These are phyloP conservation scores for Solanum hybrid DNA, from an alignment of 305 asterid species.

Conservation along the genomic window DNA sequence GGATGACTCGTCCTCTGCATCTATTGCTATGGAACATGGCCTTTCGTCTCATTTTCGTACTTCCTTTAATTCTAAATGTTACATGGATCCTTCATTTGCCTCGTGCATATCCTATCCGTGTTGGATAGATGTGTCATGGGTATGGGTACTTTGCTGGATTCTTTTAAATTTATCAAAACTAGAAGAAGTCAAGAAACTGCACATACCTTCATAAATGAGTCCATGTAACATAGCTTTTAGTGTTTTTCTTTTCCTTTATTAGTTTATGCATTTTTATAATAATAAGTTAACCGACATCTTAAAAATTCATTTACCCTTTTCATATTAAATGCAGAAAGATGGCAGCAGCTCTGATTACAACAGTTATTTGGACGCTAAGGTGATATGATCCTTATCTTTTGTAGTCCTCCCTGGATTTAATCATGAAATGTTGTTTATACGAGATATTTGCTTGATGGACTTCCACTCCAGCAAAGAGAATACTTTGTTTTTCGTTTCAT, in stretches of 20 bases:
- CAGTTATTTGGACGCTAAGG: conserved; percentile 90
- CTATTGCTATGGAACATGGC: not conserved
- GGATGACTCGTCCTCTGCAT: not conserved
- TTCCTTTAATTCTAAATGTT: not conserved
- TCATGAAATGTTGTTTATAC: not conserved
- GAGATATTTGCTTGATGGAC: not conserved
- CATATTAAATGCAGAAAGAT: conserved; percentile 56
- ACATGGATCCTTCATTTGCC: not conserved
- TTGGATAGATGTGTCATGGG: not conserved
- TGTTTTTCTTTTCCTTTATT: not conserved
- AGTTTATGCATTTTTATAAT: not conserved
- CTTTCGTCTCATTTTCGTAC: not conserved
- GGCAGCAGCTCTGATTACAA: conserved; percentile 71
- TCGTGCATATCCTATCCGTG: not conserved
- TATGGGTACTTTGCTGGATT: not conserved
- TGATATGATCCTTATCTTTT: conserved; percentile 9
- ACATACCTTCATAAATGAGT: not conserved
- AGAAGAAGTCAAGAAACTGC: not conserved
- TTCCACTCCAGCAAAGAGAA: not conserved
- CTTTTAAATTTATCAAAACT: not conserved
- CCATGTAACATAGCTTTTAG: not conserved
- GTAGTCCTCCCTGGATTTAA: not conserved
- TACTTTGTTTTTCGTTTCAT: not conserved
- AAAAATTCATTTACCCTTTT: not conserved
- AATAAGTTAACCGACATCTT: conserved; percentile 3